Conservation (phyloP, 148 eudicot species). For the Rhododendron simsii region DNA sequence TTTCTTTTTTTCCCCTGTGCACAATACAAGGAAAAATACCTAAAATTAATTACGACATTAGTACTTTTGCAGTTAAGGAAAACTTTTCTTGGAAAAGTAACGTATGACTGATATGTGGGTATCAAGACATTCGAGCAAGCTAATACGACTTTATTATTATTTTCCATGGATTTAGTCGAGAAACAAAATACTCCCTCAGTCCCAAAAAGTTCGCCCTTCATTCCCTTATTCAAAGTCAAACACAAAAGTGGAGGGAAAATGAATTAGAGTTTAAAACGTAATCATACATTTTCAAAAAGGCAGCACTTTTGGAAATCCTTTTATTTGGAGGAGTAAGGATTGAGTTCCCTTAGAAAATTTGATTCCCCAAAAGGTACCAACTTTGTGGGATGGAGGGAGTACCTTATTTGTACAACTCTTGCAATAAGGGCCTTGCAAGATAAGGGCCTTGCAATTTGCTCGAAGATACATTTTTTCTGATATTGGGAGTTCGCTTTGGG, state of each 20-base stretch:
- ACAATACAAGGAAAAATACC: too few species aligned
- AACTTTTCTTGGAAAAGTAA: background rate
- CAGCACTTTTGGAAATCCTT: too few species aligned
- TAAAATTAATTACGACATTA: background rate
- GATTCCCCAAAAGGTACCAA: too few species aligned
- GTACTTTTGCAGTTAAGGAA: background rate
- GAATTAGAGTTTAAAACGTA: too few species aligned
- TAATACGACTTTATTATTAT: background rate
- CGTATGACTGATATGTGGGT: background rate
- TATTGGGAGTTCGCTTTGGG: background rate
- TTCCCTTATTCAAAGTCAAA: too few species aligned
- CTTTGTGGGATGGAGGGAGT: too few species aligned
- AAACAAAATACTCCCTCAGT: background rate
- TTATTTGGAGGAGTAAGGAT: too few species aligned
- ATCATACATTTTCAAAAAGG: too few species aligned
- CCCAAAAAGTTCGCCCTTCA: too few species aligned
- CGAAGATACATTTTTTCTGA: background rate
- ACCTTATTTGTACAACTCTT: background rate
- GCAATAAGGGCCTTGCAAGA: background rate
- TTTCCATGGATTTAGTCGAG: background rate
- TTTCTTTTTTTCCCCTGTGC: too few species aligned
- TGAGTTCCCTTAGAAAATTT: too few species aligned
- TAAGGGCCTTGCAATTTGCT: background rate
- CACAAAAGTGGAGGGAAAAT: too few species aligned
- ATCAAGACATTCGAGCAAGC: background rate